Conservation (phyloP, 2,329 filamentous ascomycete genomes). For the Penicillium italicum region DNA sequence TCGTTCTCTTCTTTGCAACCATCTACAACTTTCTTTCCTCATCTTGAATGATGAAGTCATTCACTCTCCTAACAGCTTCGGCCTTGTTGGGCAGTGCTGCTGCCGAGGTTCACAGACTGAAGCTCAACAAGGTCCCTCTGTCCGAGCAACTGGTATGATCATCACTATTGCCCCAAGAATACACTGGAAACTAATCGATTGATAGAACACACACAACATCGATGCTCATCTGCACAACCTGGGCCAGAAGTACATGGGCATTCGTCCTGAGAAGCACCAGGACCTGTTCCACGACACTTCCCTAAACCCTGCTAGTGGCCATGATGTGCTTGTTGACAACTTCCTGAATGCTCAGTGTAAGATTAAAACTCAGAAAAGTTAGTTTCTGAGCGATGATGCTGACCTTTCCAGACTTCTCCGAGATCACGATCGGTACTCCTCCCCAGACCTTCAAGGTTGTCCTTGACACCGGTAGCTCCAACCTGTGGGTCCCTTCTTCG, state of each 20-base stretch:
- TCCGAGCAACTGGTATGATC: slow-evolving; percentile 81
- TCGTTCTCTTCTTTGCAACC: slow-evolving; percentile 19
- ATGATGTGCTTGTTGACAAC: slow-evolving; percentile 89
- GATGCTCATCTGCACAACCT: slow-evolving; percentile 76
- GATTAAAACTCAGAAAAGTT: slow-evolving; percentile 33
- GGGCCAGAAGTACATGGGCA: slow-evolving; percentile 93
- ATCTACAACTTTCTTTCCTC: slow-evolving; percentile 21
- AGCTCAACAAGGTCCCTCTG: slow-evolving; percentile 93
- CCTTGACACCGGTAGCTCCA: slow-evolving; percentile 96
- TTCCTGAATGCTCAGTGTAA: slow-evolving; percentile 98
- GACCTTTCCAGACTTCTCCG: slow-evolving; percentile 76
- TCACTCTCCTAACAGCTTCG: slow-evolving; percentile 72
- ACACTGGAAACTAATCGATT: slow-evolving; percentile 10
- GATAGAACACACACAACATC: slow-evolving; percentile 71
- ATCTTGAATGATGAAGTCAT: slow-evolving; percentile 69
- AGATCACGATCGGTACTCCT: slow-evolving; percentile 87
- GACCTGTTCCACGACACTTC: slow-evolving; percentile 76
- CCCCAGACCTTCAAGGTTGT: slow-evolving; percentile 97
- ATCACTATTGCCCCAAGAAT: slow-evolving; percentile 2
- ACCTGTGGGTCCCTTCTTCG: slow-evolving; percentile 93
- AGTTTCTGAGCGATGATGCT: slow-evolving; percentile 2
- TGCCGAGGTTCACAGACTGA: slow-evolving; percentile 90
- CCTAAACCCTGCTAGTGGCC: slow-evolving; percentile 61
- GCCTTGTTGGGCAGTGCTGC: slow-evolving; percentile 77
- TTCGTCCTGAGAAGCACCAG: slow-evolving; percentile 64